These are phyloP conservation scores for Blastocystis sp. DNA, from an alignment of 352 stramenopile species.

Conservation along the genomic window DNA sequence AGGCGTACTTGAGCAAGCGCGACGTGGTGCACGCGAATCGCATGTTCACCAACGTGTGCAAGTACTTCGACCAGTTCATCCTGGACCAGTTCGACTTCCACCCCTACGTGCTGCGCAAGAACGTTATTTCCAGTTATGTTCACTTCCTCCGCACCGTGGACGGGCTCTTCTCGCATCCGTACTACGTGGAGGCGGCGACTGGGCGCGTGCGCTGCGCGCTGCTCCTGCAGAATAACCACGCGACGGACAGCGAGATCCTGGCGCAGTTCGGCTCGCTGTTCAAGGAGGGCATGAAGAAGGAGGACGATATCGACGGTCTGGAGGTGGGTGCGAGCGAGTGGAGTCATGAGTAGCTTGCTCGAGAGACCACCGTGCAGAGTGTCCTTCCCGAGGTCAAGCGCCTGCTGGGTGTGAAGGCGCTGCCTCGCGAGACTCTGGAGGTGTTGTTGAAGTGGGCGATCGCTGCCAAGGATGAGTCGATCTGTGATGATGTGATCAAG, in stretches of 20 bases:
- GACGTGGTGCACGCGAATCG: conserved; percentile 14
- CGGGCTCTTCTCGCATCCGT: conserved; percentile 4
- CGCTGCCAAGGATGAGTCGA: neutral
- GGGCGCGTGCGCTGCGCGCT: neutral
- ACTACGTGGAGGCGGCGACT: neutral
- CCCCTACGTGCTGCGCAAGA: conserved; percentile 53
- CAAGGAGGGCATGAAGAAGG: conserved; percentile 20
- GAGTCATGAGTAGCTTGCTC: neutral
- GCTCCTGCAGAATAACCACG: neutral
- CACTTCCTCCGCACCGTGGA: conserved; percentile 16
- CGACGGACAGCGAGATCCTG: neutral
- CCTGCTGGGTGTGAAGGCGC: neutral
- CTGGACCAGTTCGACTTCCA: conserved; percentile 67
- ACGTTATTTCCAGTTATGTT: neutral
- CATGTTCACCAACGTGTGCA: neutral
- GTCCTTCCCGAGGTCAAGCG: neutral
- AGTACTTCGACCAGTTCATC: conserved; percentile 3
- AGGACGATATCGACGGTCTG: conserved; percentile 46
- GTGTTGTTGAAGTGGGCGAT: neutral
- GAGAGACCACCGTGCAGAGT: neutral
- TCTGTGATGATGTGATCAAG: neutral
- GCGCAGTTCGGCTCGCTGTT: conserved; percentile 6
- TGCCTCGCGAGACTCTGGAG: conserved; percentile 1
- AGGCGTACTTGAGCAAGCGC: neutral
- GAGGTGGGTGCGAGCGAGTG: neutral